Conservation (phyloP, 495 filamentous ascomycete species). For the Hypomontagnella monticulosa region DNA sequence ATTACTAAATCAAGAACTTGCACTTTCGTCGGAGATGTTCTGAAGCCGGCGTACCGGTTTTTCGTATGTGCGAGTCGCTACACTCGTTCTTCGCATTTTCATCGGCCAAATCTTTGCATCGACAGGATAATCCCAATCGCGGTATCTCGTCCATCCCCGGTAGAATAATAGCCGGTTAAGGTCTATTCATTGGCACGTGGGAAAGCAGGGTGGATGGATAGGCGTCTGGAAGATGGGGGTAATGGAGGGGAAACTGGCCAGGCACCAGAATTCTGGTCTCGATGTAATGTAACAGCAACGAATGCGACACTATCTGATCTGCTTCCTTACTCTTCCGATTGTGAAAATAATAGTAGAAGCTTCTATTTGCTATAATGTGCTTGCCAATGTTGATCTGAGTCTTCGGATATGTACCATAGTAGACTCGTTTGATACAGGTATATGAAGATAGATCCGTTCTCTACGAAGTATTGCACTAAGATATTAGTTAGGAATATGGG, state of each 20-base stretch:
- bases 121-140: too few species aligned
- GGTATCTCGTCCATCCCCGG: neutral
- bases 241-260: neutral
- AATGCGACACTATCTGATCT: conserved; percentile 23
- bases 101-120: too few species aligned
- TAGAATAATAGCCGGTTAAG: conserved; percentile 4
- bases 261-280: conserved; percentile 16
- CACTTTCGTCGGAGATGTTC: neutral
- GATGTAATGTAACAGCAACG: conserved; percentile 25
- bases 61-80: neutral
- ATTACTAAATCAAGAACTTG: neutral
- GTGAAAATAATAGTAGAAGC: too few species aligned
- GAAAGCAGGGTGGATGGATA: conserved; percentile 23
- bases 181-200: conserved; percentile 24
- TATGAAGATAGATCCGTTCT: too few species aligned
- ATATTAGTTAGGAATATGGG: too few species aligned
- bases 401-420: too few species aligned
- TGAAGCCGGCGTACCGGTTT: conserved; percentile 1
- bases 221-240: neutral
- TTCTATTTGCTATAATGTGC: neutral
- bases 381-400: too few species aligned
- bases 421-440: too few species aligned
- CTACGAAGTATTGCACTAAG: too few species aligned
- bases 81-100: too few species aligned
- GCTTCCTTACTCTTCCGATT: conserved; percentile 6